Conservation (phyloP, 2,329 filamentous ascomycete genomes). For the Alternaria infectoria region DNA sequence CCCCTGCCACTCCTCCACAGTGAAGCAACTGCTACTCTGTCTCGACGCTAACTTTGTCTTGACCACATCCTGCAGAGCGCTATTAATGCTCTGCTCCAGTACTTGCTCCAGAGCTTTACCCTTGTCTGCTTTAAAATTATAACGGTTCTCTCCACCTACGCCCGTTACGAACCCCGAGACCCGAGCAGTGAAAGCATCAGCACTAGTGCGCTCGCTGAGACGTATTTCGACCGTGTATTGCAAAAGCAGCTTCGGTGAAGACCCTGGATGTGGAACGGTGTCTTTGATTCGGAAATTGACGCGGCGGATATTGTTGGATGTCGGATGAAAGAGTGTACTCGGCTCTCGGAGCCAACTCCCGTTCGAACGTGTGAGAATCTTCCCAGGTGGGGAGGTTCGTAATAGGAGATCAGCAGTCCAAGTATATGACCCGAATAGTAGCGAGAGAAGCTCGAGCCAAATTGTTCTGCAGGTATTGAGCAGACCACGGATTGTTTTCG, state of each 20-base stretch:
- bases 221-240: neutral
- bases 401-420: neutral
- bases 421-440: neutral
- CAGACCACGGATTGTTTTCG: neutral
- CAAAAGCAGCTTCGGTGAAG: neutral
- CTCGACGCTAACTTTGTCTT: neutral
- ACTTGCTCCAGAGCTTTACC: neutral
- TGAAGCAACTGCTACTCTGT: neutral
- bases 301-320: neutral
- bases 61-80: neutral
- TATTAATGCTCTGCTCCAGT: neutral
- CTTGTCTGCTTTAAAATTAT: neutral
- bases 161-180: neutral
- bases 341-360: neutral
- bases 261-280: neutral
- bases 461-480: neutral
- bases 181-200: neutral
- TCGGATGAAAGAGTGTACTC: neutral
- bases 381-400: neutral
- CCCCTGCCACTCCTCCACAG: neutral
- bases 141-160: neutral
- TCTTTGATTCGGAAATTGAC: neutral
- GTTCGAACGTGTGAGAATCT: neutral
- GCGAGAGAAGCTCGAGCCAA: neutral
- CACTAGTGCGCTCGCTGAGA: neutral